Percentiles rank a stretch among this genome's conserved stretches.
phyloP scores from a whole-genome alignment of 148 eudicot genomes.

The Rhododendron ferrugineum region DNA sequence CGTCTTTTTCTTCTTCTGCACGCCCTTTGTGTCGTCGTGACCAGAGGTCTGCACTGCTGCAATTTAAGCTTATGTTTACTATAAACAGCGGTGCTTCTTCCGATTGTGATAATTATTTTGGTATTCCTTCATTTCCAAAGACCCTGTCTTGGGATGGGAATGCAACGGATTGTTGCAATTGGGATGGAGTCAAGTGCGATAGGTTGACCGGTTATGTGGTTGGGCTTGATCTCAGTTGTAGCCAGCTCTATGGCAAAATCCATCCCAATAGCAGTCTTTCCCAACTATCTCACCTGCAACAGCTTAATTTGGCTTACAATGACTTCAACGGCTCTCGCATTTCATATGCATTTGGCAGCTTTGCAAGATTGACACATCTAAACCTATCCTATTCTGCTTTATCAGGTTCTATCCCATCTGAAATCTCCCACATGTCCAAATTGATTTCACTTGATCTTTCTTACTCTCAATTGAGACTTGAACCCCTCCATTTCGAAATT shows the following conservation, averaged over 20 bases:
- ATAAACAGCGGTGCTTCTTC: background rate
- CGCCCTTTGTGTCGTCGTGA: background rate
- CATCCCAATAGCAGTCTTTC: too few relatives aligned
- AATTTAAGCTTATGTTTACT: background rate
- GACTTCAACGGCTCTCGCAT: too few relatives aligned
- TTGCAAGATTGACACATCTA: too few relatives aligned
- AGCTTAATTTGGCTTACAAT: too few relatives aligned
- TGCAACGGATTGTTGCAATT: background rate
- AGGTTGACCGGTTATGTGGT: too few relatives aligned
- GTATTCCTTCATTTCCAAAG: background rate
- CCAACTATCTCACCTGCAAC: too few relatives aligned
- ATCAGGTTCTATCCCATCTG: too few relatives aligned
- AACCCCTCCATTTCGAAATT: background rate
- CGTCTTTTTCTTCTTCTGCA: background rate
- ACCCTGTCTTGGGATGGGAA: background rate
- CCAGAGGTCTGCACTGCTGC: background rate
- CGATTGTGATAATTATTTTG: accelerated
- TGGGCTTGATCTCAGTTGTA: too few relatives aligned
- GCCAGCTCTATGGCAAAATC: too few relatives aligned
- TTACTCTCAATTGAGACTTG: background rate
- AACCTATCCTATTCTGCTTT: too few relatives aligned
- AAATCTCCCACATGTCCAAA: background rate
- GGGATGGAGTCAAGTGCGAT: too few relatives aligned
- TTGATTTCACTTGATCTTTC: background rate
- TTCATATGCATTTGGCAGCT: too few relatives aligned